A percentile compares a stretch with the other conserved stretches of the same genome.
These are phyloP conservation scores for Rhazya stricta DNA, from an alignment of 257 asterid species.

Conservation along the genomic window DNA sequence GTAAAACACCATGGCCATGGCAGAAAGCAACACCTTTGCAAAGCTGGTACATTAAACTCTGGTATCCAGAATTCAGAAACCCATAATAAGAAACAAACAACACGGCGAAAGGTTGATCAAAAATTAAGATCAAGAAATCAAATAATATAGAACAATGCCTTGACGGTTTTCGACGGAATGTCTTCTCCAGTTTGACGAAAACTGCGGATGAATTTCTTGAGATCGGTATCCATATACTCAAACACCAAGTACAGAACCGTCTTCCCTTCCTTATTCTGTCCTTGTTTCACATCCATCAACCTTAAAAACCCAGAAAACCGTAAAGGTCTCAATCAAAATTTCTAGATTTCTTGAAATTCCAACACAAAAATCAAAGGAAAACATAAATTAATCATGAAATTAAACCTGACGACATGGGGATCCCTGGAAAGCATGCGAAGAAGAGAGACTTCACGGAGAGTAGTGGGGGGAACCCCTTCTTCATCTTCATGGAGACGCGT, in stretches of 20 bases:
- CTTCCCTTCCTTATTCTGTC: constrained; percentile 82
- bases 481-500: constrained; percentile 95
- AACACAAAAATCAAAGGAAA: background rate
- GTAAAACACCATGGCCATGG: constrained; percentile 93
- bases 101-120: background rate
- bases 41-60: constrained; percentile 93
- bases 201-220: constrained; percentile 79
- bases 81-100: background rate
- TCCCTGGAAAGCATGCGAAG: constrained; percentile 90
- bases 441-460: constrained; percentile 91
- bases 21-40: constrained; percentile 95
- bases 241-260: constrained; percentile 85
- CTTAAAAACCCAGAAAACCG: constrained; percentile 25
- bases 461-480: constrained; percentile 97
- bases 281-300: constrained; percentile 89
- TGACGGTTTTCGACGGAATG: constrained; percentile 45
- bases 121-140: background rate
- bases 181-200: constrained; percentile 48
- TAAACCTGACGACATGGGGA: constrained; percentile 70
- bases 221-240: constrained; percentile 92
- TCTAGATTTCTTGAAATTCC: background rate
- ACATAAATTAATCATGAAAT: background rate
- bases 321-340: background rate
- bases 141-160: constrained; percentile 33
- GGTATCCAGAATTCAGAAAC: constrained; percentile 14